phyloP scores from a whole-genome alignment of 2,329 filamentous ascomycete genomes.

The Penicillium sp. region DNA sequence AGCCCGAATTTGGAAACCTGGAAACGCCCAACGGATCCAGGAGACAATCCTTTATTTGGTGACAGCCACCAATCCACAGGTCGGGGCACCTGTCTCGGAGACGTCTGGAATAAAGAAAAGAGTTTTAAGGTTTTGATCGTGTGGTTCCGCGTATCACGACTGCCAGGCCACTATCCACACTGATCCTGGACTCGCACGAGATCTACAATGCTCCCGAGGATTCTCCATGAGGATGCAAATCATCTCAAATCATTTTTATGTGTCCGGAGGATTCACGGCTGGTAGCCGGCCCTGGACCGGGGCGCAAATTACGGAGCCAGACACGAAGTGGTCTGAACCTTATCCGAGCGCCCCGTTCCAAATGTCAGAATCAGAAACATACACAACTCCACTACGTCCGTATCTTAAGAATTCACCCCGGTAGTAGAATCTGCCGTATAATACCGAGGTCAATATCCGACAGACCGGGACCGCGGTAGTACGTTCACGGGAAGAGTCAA shows the following conservation, averaged over 20 bases:
- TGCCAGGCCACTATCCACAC: neutral
- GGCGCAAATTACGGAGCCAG: neutral
- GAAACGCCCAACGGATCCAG: neutral
- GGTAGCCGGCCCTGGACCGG: slow-evolving; percentile 1
- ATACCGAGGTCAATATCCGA: neutral
- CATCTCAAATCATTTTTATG: slow-evolving; percentile 2
- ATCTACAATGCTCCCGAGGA: slow-evolving; percentile 8
- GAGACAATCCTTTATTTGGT: neutral
- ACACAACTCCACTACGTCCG: neutral
- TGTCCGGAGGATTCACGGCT: slow-evolving; percentile 14
- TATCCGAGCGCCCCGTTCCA: neutral
- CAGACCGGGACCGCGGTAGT: neutral
- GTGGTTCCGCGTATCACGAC: neutral
- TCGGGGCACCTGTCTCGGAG: neutral
- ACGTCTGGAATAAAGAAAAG: neutral
- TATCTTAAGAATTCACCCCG: too few species aligned
- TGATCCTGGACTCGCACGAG: neutral
- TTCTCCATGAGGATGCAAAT: slow-evolving; percentile 14
- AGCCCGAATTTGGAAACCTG: neutral
- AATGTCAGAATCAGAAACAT: too few species aligned
- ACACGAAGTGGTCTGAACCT: neutral
- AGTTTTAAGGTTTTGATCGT: neutral
- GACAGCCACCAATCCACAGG: neutral
- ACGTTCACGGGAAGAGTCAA: neutral
- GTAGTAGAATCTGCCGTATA: neutral